Base-by-base conservation (phyloP, 1,284 basidiomycete genomes). In the Baeospora myosura region DNA sequence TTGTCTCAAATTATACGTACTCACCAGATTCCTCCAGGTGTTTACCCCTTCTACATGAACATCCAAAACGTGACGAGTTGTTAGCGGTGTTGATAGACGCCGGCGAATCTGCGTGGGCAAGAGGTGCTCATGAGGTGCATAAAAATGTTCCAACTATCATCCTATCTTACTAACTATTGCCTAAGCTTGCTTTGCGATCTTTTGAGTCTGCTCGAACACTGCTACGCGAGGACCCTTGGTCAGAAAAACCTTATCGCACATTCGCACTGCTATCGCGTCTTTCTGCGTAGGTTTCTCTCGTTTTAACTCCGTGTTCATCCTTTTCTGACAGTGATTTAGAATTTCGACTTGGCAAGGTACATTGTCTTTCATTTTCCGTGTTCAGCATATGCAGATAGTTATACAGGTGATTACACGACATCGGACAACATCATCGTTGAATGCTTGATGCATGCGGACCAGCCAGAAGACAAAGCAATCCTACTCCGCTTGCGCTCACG, bases 51-150 rank as follows among this genome's bases (percentile, higher is more conserved):
- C 58, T 85, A 6, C 70, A 71, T 20, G 74, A 76, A 34, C 72
- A 81, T 53, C 62, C 72, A 0, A 76, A 75, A 49, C 69, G 77
- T 38, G 75, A 78, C 43, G 76, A 80, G 49, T 52, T 83, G 17
- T 54, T 82, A 20, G 64, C 71, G 41, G 68, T 81, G 18, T 61
- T 82, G 6, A 72, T 81, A 22, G 73, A 81, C 41, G 80, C 81
- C 18, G 81, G 79, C 1, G 78, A 83, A 51, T 74, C 78, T 31
- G 79, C 81, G 2, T 76, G 78, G 66, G 69, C 72, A 11, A 69
- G 79, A 39, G 81, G 81, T 23, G 81, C 81, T 26, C 81, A 84
- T 52, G 81, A 85, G 65, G 80, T 81, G 53, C 38, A n/a, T n/a
- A n/a, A n/a, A n/a, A n/a, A n/a, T 12, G 18, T 12, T 41, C 11